Evolutionary conservation across 345 rosid genomes (phyloP).

Genomic region (rapeseed (Brassica napus)): Da-Ae NC_063440.1:20450001-20450500

Average conservation of each 20-base stretch:
- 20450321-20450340: background rate
- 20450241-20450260: slow-evolving; percentile 1
- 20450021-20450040: background rate
- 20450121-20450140: background rate
- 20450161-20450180: background rate
- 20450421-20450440: background rate
- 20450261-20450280: background rate
- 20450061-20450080: background rate
- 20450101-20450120: background rate
- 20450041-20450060: background rate
- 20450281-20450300: background rate
- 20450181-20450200: slow-evolving; percentile 3
- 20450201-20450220: slow-evolving; percentile 1
- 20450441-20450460: background rate
- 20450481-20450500: background rate
- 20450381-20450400: background rate
- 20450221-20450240: slow-evolving; percentile 3
- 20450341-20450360: background rate
- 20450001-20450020: background rate
- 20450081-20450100: background rate
- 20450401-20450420: background rate
- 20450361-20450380: slow-evolving; percentile 1
- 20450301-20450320: background rate
- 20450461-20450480: background rate
- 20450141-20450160: background rate